Evolutionary conservation across 495 filamentous ascomycete genomes (phyloP).

Genomic region (Penicillium ucsense): DNA sequence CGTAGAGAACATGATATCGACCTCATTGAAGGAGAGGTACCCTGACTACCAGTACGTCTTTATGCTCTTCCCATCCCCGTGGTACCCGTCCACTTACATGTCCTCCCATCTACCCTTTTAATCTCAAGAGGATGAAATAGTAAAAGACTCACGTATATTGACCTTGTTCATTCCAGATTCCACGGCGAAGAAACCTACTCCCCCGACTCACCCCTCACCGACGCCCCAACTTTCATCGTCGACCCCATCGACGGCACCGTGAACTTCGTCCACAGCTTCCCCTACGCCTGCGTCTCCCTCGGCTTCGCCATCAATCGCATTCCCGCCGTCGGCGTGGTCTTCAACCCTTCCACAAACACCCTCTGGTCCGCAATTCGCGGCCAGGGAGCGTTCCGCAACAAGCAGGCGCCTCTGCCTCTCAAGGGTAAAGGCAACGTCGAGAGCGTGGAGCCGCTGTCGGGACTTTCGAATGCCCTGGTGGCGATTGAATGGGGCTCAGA

Average conservation of each 20-base stretch:
- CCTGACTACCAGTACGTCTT: slow-evolving; percentile 48
- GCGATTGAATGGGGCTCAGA: slow-evolving; percentile 72
- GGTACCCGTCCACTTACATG: background rate
- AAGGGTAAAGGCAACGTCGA: slow-evolving; percentile 13
- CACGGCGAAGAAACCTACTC: slow-evolving; percentile 82
- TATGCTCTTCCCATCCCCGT: too few relatives aligned
- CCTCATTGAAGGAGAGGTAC: slow-evolving; percentile 51
- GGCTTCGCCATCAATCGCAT: slow-evolving; percentile 55
- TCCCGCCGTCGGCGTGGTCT: slow-evolving; percentile 72
- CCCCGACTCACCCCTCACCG: slow-evolving; percentile 51
- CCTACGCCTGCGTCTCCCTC: slow-evolving; percentile 72
- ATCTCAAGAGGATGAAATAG: background rate
- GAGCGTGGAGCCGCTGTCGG: slow-evolving; percentile 42
- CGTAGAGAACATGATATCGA: slow-evolving; percentile 66
- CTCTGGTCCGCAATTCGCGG: slow-evolving; percentile 66
- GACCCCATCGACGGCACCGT: slow-evolving; percentile 88
- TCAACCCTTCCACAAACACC: slow-evolving; percentile 63
- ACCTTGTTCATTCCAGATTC: slow-evolving; percentile 35
- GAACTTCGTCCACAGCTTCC: slow-evolving; percentile 80
- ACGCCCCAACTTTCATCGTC: slow-evolving; percentile 71
- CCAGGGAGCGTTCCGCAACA: slow-evolving; percentile 54
- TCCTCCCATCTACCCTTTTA: background rate
- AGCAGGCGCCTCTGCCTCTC: slow-evolving; percentile 44
- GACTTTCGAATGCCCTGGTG: slow-evolving; percentile 53
- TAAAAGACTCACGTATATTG: background rate